Conservation (phyloP, 2,329 filamentous ascomycete genomes). For the Talaromyces marneffei region DNA sequence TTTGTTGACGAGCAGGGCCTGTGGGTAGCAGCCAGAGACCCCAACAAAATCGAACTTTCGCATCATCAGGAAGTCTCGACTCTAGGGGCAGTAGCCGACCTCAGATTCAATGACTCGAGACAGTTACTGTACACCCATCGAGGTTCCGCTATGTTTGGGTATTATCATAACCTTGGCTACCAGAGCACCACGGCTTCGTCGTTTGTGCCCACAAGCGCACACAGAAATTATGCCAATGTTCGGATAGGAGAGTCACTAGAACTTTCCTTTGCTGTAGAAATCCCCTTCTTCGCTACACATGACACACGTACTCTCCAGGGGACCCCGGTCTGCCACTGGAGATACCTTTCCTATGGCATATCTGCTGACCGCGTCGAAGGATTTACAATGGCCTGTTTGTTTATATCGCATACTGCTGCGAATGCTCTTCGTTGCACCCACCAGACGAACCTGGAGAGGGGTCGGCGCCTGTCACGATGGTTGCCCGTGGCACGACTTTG, state of each 20-base stretch:
- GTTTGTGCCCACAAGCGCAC: not conserved
- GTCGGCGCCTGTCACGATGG: constrained; percentile 35
- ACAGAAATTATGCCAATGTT: constrained; percentile 1
- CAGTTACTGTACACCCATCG: constrained; percentile 34
- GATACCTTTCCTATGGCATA: constrained; percentile 37
- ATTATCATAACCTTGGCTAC: constrained; percentile 26
- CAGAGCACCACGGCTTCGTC: not conserved
- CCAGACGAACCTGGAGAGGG: constrained; percentile 34
- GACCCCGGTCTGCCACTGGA: constrained; percentile 29
- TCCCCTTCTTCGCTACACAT: constrained; percentile 38
- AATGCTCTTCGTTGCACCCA: constrained; percentile 28
- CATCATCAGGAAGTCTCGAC: not conserved
- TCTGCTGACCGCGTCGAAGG: constrained; percentile 30
- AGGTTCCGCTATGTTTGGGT: constrained; percentile 30
- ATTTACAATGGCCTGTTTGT: constrained; percentile 34
- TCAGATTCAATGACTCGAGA: constrained; percentile 34
- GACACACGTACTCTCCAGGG: constrained; percentile 13
- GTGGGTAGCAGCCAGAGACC: not conserved
- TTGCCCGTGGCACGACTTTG: constrained; percentile 32
- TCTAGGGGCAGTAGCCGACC: constrained; percentile 21
- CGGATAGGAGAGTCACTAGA: not conserved
- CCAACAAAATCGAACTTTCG: not conserved
- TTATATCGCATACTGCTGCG: constrained; percentile 30
- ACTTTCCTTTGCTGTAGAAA: constrained; percentile 33
- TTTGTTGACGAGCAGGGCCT: constrained; percentile 3